phyloP scores from a whole-genome alignment of 1,139 yeast species.

The Zygotorulaspora mrakii region DNA sequence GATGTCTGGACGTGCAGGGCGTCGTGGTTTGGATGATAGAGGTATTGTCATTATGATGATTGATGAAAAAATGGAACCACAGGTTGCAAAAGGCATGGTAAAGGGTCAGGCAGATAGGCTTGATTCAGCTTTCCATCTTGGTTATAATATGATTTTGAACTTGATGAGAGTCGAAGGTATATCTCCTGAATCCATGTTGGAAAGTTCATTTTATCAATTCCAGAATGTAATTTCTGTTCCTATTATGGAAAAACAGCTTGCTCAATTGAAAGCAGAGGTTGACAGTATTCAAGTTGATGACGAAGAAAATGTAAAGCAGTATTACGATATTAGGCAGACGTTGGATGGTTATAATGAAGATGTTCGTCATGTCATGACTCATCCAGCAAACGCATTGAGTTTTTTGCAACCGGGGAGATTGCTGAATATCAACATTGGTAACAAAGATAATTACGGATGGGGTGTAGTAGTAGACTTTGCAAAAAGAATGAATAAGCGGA shows the following conservation, averaged over 20 bases:
- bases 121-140: constrained; percentile 94
- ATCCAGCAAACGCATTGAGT: constrained; percentile 81
- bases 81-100: constrained; percentile 98
- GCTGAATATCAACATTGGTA: constrained; percentile 52
- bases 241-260: constrained; percentile 61
- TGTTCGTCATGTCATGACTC: constrained; percentile 78
- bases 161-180: constrained; percentile 96
- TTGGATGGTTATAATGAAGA: constrained; percentile 70
- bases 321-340: constrained; percentile 75
- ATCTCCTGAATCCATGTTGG: constrained; percentile 96
- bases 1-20: constrained; percentile 99
- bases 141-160: constrained; percentile 95
- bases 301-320: constrained; percentile 69
- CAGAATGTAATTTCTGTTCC: constrained; percentile 93
- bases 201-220: constrained; percentile 89
- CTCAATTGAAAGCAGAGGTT: constrained; percentile 48
- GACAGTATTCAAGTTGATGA: constrained; percentile 60
- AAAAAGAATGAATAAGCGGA: constrained; percentile 63
- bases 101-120: constrained; percentile 96
- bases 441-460: constrained; percentile 81
- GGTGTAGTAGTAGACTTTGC: constrained; percentile 78
- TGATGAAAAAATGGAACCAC: constrained; percentile 99
- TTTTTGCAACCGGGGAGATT: constrained; percentile 89
- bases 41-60: constrained; percentile 99
- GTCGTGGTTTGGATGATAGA: constrained; percentile 98